Conservation (phyloP, 2,329 filamentous ascomycete genomes). For the Colletotrichum lindemuthianum region DNA sequence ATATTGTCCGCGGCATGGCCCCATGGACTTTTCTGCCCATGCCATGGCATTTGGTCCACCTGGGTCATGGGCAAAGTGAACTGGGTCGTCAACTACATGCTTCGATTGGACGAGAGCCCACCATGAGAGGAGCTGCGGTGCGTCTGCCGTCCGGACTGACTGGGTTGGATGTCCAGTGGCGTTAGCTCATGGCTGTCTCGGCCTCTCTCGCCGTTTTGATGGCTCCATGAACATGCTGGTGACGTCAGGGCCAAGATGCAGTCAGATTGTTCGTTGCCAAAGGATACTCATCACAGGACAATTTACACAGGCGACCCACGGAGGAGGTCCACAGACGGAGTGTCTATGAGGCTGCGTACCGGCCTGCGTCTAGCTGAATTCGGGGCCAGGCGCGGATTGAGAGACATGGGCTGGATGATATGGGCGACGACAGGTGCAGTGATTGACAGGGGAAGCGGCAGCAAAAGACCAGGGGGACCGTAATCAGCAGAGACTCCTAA, state of each 20-base stretch:
- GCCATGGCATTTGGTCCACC: slow-evolving; percentile 13
- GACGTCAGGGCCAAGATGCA: slow-evolving; percentile 28
- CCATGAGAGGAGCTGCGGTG: no score
- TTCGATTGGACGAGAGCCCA: no score
- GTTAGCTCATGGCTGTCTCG: background rate
- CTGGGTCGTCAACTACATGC: background rate
- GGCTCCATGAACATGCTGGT: background rate
- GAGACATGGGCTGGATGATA: background rate
- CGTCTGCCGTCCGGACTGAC: background rate
- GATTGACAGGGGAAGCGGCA: background rate
- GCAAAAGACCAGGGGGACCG: background rate
- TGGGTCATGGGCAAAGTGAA: background rate
- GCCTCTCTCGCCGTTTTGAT: background rate
- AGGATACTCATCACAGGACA: background rate
- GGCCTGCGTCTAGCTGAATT: background rate
- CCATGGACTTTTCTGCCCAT: background rate
- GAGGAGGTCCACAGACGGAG: background rate
- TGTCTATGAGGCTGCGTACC: background rate
- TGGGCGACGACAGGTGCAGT: background rate
- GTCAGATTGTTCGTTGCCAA: slow-evolving; percentile 5
- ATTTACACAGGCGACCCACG: background rate
- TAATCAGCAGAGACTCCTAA: background rate
- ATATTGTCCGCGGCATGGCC: background rate
- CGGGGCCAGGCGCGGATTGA: background rate
- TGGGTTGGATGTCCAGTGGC: background rate